Base-by-base conservation (phyloP, 1,284 basidiomycete species). In the Sphaerobolus stellatus region DNA sequence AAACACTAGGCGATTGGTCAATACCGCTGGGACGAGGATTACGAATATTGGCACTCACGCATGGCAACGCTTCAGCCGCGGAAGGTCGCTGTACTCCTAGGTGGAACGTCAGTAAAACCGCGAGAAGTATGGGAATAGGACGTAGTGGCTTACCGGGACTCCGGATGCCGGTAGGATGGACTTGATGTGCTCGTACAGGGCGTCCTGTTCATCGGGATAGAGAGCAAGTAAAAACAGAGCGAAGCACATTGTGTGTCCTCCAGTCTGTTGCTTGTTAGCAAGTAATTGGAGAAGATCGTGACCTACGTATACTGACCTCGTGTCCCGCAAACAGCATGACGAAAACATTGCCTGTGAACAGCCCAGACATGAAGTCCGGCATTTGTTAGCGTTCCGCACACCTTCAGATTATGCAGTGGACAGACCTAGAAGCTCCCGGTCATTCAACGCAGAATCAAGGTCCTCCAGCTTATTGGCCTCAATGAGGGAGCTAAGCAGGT, bases 121-220 rank as follows among this genome's bases (percentile, higher is more conserved):
- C 31, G 49, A 36, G 5, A 6, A 41, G 36, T 28, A 9, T 20
- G 30, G 18, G 45, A 36, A 27, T 28, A 24, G 59, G 54, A 81
- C 80, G 79, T 25, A 68, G 54, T 33, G 70, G 61, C 16, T 71
- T 75, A 46, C 78, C 73, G 77, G 78, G 25, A 5, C 73, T 66
- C 36, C 61, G 16, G 71, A 75, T 44, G 77, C 73, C 4, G 73
- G 66, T 36, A 79, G 62, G 3, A 80, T 61, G 2, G 61, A 60
- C 34, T 70, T 72, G 59, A 86, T 77, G 47, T 84, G 77, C 36
- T 82, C 62, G 59, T 77, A 79, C 8, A 87, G 65, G 55, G 71
- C 78, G 52, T 85, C 81, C 64, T 89, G 86, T 60, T 81, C 77
- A 0, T 84, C 79, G 2, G 75, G 82, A 62, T 87, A 75, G 18